These are phyloP conservation scores for Blastomyces parvus DNA, from an alignment of 2,329 filamentous ascomycete species.

Conservation along the genomic window DNA sequence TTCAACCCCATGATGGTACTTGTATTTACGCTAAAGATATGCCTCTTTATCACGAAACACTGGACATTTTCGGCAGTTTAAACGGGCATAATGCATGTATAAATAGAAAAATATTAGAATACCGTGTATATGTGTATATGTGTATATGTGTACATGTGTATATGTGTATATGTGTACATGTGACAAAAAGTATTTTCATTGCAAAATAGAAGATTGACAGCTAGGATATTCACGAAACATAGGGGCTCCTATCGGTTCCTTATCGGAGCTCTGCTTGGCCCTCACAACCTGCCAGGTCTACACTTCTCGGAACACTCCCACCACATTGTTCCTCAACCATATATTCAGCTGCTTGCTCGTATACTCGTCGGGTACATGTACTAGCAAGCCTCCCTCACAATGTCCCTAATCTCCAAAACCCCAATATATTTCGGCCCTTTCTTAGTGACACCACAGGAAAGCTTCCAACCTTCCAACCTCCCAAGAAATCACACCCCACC, in stretches of 20 bases:
- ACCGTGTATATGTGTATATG: not conserved
- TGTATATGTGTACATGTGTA: not conserved
- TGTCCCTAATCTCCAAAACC: constrained; percentile 21
- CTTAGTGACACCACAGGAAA: constrained; percentile 63
- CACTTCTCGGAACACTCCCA: not conserved
- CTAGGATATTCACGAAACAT: no score
- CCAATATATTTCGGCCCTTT: constrained; percentile 64
- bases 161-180: not conserved
- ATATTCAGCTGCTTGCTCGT: not conserved
- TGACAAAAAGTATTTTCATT: not conserved
- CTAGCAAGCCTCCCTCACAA: constrained; percentile 9
- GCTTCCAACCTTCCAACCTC: constrained; percentile 13
- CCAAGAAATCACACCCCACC: not conserved
- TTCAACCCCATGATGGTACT: not conserved
- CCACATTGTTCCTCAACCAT: not conserved
- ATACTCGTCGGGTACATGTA: not conserved
- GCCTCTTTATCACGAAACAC: not conserved
- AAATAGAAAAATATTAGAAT: not conserved
- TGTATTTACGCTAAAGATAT: not conserved
- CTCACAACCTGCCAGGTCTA: not conserved
- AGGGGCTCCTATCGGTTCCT: not conserved
- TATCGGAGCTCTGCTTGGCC: not conserved
- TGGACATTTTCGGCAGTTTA: not conserved
- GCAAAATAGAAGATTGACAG: not conserved
- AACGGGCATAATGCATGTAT: not conserved